Conservation (phyloP, 768 basidiomycete species). For the Hericium erinaceus region DNA sequence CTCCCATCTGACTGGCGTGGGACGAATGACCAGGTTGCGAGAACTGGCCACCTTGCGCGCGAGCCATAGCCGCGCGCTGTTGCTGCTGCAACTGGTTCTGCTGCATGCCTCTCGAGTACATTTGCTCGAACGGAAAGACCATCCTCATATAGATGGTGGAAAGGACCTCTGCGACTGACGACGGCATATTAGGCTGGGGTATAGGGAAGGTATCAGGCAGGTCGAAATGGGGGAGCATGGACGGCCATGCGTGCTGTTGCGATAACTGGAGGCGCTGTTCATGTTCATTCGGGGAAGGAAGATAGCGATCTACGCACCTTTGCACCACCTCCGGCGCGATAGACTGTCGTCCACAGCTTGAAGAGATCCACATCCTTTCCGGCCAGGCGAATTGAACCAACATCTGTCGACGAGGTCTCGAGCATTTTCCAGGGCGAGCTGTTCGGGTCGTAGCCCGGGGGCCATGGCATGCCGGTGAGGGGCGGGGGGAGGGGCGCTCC, state of each 20-base stretch:
- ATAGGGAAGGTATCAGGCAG: conserved; percentile 24
- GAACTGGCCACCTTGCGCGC: conserved; percentile 28
- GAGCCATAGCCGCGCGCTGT: conserved; percentile 44
- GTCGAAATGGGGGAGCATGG: conserved; percentile 33
- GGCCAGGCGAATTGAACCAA: conserved; percentile 57
- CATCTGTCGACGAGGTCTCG: conserved; percentile 46
- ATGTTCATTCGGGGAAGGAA: conserved; percentile 2
- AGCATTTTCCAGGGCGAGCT: conserved; percentile 58
- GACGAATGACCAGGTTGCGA: conserved; percentile 15
- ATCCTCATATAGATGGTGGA: conserved; percentile 53
- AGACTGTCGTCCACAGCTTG: conserved; percentile 58
- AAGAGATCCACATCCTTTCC: conserved; percentile 74
- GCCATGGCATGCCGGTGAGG: conserved; percentile 52
- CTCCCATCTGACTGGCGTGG: conserved; percentile 11
- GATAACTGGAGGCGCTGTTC: conserved; percentile 7
- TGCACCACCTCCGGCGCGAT: conserved; percentile 48
- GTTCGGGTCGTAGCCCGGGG: conserved; percentile 50
- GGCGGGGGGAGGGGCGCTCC: conserved; percentile 66
- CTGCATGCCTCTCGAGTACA: conserved; percentile 25
- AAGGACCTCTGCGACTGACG: conserved; percentile 40
- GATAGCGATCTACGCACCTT: conserved; percentile 34
- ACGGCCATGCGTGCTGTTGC: conserved; percentile 11
- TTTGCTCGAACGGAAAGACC: conserved; percentile 64
- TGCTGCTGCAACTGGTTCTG: conserved; percentile 52
- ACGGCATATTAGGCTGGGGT: conserved; percentile 26